Percentiles rank a stretch among this genome's conserved stretches.
Conservation (phyloP, 2,329 filamentous ascomycete species). For the Colletotrichum sp. region DNA sequence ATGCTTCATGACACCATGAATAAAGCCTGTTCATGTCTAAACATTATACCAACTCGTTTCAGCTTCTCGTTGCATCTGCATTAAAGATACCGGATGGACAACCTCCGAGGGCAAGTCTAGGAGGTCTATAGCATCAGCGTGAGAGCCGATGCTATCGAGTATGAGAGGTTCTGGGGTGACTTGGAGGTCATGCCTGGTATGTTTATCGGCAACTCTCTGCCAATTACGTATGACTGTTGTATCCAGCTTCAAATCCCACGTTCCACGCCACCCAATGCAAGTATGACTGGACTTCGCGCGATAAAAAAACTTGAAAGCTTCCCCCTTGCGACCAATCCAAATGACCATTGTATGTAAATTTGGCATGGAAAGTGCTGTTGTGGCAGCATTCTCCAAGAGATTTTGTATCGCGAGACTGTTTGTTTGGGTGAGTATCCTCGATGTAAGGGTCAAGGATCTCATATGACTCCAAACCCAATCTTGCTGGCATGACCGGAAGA, state of each 20-base stretch:
- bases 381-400: conserved; percentile 28
- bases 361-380: conserved; percentile 31
- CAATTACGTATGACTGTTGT: background rate
- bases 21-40: fast-evolving
- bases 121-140: background rate
- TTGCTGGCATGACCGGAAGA: conserved; percentile 27
- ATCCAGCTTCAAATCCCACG: background rate
- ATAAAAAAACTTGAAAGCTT: conserved; percentile 38
- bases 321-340: conserved; percentile 33
- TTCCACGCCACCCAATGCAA: conserved; percentile 1
- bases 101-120: background rate
- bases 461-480: conserved; percentile 31
- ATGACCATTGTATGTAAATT: conserved; percentile 33
- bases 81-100: background rate
- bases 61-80: background rate
- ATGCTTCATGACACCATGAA: background rate
- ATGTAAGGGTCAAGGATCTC: conserved; percentile 37
- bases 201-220: background rate
- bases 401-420: conserved; percentile 20
- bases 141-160: background rate
- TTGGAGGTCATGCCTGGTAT: background rate
- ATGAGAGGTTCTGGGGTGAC: background rate
- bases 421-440: conserved; percentile 25
- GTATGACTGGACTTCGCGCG: background rate
- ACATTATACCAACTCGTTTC: background rate